Base-by-base conservation (phyloP, 345 rosid species). In the Eucalyptus microcorys region DNA sequence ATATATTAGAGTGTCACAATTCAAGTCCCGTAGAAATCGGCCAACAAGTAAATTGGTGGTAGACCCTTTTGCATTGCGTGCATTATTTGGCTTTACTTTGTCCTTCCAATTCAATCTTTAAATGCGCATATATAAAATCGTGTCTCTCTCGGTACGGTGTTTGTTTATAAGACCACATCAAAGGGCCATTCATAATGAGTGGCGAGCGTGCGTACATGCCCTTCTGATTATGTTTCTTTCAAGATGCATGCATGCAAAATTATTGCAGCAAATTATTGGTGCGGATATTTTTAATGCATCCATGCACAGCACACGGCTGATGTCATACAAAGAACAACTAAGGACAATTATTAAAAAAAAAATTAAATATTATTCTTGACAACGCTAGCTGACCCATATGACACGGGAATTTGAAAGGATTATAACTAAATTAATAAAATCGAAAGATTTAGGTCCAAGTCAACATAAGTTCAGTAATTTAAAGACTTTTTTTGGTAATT, bases 351-450 rank as follows among this genome's bases (percentile, higher is more conserved):
- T 52, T 50, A 50, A 50, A 53, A 8, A 27, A 57, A 1, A 6
- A 49, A 15, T 2, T 16, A 17, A 1, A 50, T 3, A 19, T 52
- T 52, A 1, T 17, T 52, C 55, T 52, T 52, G 1, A 0, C 24
- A 52, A 0, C 0, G 0, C 24, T 0, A 19, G 1, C 55, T 0
- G 0, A 52, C 57, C 1, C 0, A 52, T 52, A 19, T 52, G 10
- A 0, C 4, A 7, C 1, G 10, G 1, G 4, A 52, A 52, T 3
- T 52, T 52, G 2, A 52, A 52, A 52, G 0, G 1, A 1, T 52
- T 52, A 52, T 52, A 1, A 52, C 26, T 52, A 52, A 52, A 52
- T 52, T 19, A 19, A 0, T 19, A 52, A 52, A 0, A 52, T 52
- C 26, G 2, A 19, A 19, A 52, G 10, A 52, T 52, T 52, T 52